These are phyloP conservation scores for Apodospora peruviana DNA, from an alignment of 495 filamentous ascomycete species.

Conservation along the genomic window DNA sequence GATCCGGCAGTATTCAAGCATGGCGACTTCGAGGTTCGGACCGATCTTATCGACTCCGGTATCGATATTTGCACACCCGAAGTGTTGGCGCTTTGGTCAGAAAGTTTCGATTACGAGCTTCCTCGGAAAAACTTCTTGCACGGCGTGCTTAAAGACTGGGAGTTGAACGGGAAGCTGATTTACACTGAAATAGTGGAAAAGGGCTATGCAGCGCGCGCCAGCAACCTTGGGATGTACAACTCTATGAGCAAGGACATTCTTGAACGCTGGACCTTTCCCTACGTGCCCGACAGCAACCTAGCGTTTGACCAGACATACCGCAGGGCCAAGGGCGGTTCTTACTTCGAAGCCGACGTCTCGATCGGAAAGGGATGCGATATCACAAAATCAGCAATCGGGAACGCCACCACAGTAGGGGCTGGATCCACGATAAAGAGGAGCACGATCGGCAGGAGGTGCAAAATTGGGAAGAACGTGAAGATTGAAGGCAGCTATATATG, in stretches of 20 bases:
- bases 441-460: conserved; percentile 74
- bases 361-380: conserved; percentile 43
- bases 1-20: conserved; percentile 55
- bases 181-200: conserved; percentile 82
- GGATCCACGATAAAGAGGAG: conserved; percentile 63
- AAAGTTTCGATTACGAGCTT: conserved; percentile 93
- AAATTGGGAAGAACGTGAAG: conserved; percentile 75
- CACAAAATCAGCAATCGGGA: conserved; percentile 67
- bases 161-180: conserved; percentile 92
- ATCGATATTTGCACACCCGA: conserved; percentile 98
- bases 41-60: conserved; percentile 87
- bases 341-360: conserved; percentile 64
- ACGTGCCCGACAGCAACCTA: conserved; percentile 85
- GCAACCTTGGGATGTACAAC: conserved; percentile 84
- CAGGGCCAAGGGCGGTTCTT: conserved; percentile 62
- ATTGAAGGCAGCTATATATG: conserved; percentile 85
- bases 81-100: conserved; percentile 88
- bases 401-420: conserved; percentile 68
- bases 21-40: conserved; percentile 58
- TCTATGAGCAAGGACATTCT: conserved; percentile 86
- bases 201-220: conserved; percentile 76
- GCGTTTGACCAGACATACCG: conserved; percentile 69
- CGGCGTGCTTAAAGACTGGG: conserved; percentile 91
- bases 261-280: conserved; percentile 84
- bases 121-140: conserved; percentile 84